Base-by-base conservation (phyloP, 1,139 yeast genomes). In the Suhomyces chickasaworum region DNA sequence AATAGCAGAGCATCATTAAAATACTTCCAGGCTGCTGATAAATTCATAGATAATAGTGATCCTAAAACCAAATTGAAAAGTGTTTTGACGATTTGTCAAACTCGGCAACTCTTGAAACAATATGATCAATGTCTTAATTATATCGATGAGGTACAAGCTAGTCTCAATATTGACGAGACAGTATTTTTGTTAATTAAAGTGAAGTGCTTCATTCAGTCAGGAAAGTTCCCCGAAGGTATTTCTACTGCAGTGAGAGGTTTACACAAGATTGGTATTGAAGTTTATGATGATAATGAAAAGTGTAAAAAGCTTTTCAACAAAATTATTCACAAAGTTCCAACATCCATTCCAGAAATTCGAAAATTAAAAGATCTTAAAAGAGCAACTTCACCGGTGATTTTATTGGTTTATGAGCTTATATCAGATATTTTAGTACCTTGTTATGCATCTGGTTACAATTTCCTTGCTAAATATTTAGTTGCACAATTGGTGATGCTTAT, bases 301-400 rank as follows among this genome's bases (percentile, higher is more conserved):
- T 61, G 63, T 42, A 51, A 49, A 17, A 51, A 47, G 12, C 59
- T 64, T 32, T 55, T 61, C 12, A 55, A 58, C 4, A 59, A 55
- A 21, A 54, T 71, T 30, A 50, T 57, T 16, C 61, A 63, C 7
- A 63, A 65, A 41, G 60, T 76, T 5, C 81, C 82, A 0, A 54
- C 70, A 3, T 69, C 81, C 1, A 63, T 73, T 2, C 59, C 68
- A 1, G 82, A 77, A 41, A 73, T 79, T 13, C 57, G 78, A 25
- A 60, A 58, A 7, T 55, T 77, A 42, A 64, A 60, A 4, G 52
- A 60, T 1, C 45, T 59, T 4, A 61, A 63, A 10, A 46, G 47
- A 1, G 58, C 69, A 1, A 63, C 64, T 3, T 65, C 72, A 35
- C 65, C 68, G 2, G 56, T 60, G 13, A 56, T 65, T 2, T 47